phyloP scores from a whole-genome alignment of 2,329 filamentous ascomycete species.

The Xylaria polymorpha region DNA sequence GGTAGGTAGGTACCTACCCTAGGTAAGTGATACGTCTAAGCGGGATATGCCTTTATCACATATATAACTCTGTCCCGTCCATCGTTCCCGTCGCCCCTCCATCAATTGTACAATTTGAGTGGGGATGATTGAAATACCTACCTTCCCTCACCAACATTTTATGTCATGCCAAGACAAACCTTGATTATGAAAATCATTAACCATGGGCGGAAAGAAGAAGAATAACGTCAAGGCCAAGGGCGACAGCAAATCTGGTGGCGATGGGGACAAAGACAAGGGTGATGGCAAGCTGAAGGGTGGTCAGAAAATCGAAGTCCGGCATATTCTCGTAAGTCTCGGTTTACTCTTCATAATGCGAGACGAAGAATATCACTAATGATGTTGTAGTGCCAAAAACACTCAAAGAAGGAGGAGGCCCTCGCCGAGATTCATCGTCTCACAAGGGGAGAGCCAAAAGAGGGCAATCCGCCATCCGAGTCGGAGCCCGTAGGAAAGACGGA shows the following conservation, averaged over 20 bases:
- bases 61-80: background rate
- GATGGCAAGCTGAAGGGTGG: slow-evolving; percentile 39
- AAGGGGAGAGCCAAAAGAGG: slow-evolving; percentile 35
- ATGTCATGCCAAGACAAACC: slow-evolving; percentile 1
- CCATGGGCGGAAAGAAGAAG: slow-evolving; percentile 47
- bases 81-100: slow-evolving; percentile 3
- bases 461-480: slow-evolving; percentile 20
- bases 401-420: slow-evolving; percentile 81
- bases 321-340: slow-evolving; percentile 39
- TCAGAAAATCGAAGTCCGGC: slow-evolving; percentile 39
- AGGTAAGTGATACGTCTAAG: background rate
- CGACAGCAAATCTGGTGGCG: slow-evolving; percentile 36
- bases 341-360: background rate
- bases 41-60: slow-evolving; percentile 10
- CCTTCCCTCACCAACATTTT: background rate
- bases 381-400: slow-evolving; percentile 75
- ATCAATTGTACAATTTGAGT: slow-evolving; percentile 6
- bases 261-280: slow-evolving; percentile 39
- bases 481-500: slow-evolving; percentile 51
- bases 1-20: too few species aligned
- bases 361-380: background rate
- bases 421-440: slow-evolving; percentile 63
- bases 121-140: slow-evolving; percentile 21
- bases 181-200: background rate
- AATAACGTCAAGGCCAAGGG: slow-evolving; percentile 41